Percentiles rank a stretch among this genome's conserved stretches.
Conservation (phyloP, 129 eudicot genomes). For the Logfia minima region DNA sequence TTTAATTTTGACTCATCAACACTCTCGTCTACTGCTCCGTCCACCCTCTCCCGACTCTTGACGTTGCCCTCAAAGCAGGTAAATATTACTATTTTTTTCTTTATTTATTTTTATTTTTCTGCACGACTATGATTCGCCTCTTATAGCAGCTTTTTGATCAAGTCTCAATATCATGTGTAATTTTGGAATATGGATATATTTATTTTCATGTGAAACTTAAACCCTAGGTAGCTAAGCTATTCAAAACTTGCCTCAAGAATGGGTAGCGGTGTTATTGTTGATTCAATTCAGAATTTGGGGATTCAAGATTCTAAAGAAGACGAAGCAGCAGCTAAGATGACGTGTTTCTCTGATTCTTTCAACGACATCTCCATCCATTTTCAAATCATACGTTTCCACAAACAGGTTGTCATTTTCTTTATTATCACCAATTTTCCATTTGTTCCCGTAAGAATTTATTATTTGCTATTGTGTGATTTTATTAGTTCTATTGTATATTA, state of each 20-base stretch:
- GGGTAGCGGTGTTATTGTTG: conserved; percentile 9
- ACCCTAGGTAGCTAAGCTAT: neutral
- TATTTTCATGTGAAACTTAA: neutral
- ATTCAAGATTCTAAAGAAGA: conserved; percentile 18
- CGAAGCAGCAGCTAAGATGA: conserved; percentile 27
- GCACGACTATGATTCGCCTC: too few relatives aligned
- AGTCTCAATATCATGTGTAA: too few relatives aligned
- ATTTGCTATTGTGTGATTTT: neutral
- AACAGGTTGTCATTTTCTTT: conserved; percentile 49
- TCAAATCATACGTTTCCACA: conserved; percentile 86
- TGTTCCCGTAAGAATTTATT: neutral
- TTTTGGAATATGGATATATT: too few relatives aligned
- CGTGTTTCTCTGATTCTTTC: conserved; percentile 61
- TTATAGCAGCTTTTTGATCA: too few relatives aligned
- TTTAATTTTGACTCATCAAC: too few relatives aligned
- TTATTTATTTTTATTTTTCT: too few relatives aligned
- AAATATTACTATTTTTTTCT: too few relatives aligned
- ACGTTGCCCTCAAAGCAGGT: too few relatives aligned
- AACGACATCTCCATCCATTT: conserved; percentile 66
- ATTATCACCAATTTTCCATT: too few relatives aligned
- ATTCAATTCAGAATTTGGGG: conserved; percentile 30
- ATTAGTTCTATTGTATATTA: too few relatives aligned
- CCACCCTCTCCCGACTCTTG: too few relatives aligned
- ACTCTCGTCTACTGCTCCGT: too few relatives aligned
- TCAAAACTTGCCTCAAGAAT: neutral